A percentile compares a stretch with the other conserved stretches of the same genome.
Evolutionary conservation across 148 eudicot species (phyloP).

Genomic region (Vaccinium corymbosum): DNA sequence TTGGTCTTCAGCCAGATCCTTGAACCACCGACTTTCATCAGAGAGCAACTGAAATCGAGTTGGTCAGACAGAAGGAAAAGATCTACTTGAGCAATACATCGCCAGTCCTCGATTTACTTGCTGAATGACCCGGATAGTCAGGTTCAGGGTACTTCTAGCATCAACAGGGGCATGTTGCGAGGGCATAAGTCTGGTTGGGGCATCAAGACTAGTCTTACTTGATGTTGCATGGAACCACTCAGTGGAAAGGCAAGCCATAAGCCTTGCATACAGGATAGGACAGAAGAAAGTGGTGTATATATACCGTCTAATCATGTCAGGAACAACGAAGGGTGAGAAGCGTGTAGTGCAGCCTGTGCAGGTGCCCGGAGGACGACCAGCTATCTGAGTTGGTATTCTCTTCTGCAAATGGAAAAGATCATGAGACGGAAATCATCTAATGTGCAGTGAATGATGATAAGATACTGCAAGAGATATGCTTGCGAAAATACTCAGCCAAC

Average conservation of each 20-base stretch:
- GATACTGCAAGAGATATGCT: slow-evolving; percentile 49
- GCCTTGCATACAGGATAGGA: slow-evolving; percentile 48
- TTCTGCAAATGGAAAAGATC: slow-evolving; percentile 25
- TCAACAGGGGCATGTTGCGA: slow-evolving; percentile 65
- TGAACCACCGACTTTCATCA: slow-evolving; percentile 35
- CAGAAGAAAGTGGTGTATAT: no score
- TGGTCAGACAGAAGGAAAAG: slow-evolving; percentile 45
- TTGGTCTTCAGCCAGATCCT: slow-evolving; percentile 64
- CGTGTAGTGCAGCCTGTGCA: no score
- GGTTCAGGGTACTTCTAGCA: slow-evolving; percentile 9
- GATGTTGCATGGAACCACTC: slow-evolving; percentile 86
- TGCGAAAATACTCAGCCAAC: slow-evolving; percentile 41
- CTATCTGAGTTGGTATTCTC: slow-evolving; percentile 55
- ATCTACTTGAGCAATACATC: slow-evolving; percentile 30
- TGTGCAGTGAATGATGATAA: slow-evolving; percentile 39
- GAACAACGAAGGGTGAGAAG: no score
- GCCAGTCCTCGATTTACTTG: slow-evolving; percentile 36
- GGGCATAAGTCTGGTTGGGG: slow-evolving; percentile 74
- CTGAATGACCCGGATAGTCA: slow-evolving; percentile 60
- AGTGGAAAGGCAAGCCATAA: slow-evolving; percentile 74
- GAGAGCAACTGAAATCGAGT: slow-evolving; percentile 22
- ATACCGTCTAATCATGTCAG: no score
- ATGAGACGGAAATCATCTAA: slow-evolving; percentile 2
- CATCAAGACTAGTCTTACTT: slow-evolving; percentile 69
- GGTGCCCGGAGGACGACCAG: background rate